Base-by-base conservation (phyloP, 1,284 basidiomycete genomes). In the Heterobasidion annosum region DNA sequence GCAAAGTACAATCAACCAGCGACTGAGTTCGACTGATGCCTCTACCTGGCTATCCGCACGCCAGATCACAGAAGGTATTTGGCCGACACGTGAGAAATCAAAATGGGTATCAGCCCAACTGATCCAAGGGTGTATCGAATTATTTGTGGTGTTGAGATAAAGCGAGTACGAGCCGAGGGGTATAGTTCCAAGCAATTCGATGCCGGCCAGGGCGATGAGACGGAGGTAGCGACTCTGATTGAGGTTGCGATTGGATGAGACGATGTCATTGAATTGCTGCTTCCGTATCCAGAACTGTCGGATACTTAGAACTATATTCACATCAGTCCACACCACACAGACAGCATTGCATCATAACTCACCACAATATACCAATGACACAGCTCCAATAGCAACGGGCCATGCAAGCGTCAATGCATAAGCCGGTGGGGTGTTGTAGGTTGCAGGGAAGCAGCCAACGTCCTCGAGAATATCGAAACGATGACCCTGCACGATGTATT, bases 391-490 rank as follows among this genome's bases (percentile, higher is more conserved):
- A 1, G 71, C 42, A 9, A 67, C 19, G 1, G 74, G 74, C 67
- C 69, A 70, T 56, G 67, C 62, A 55, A 63, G 67, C 9, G 69
- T 64, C 1, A 76, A 58, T 3, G 64, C 62, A 50, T 67, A 73
- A 0, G 72, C 61, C 0, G 63, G 61, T 12, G 61, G 50, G 8
- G 69, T 67, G 42, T 64, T 67, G 52, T 58, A 68, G 6, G 66
- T 63, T 9, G 58, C 63, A 0, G 70, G 63, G 15, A 58, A 35
- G 56, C 74, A 76, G 1, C 74, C 75, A 7, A 74, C 19, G 37
- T 71, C 64, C 57, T 73, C 71, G 33, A 63, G 59, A 53, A 76
- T 70, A 54, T 70, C 63, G 61, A 65, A 75, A 3, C 74, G 67
- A 56, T 75, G 71, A 50, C 70, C 68, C 59, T 72, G 70, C 3